Evolutionary conservation across 2,329 filamentous ascomycete genomes (phyloP).

Genomic region (Clonostachys sp.): DNA sequence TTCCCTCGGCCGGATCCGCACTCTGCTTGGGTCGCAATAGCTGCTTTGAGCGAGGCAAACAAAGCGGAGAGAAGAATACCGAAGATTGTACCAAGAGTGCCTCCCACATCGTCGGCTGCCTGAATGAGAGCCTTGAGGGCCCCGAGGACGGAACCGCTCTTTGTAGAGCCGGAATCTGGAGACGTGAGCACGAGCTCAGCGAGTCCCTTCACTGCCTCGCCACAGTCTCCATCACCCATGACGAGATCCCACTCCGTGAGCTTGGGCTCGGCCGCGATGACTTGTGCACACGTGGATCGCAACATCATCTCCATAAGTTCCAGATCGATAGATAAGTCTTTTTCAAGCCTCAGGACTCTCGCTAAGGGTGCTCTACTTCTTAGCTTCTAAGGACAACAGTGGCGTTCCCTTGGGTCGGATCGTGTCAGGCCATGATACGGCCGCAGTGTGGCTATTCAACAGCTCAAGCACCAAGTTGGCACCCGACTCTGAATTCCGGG

Average conservation of each 20-base stretch:
- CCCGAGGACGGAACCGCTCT: slow-evolving; percentile 19
- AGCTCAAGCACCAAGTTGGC: slow-evolving; percentile 35
- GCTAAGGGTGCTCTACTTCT: too few species aligned
- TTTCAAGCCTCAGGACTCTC: background rate
- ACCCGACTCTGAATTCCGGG: slow-evolving; percentile 10
- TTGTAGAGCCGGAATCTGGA: slow-evolving; percentile 16
- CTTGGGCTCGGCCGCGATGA: slow-evolving; percentile 23
- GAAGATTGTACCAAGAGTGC: slow-evolving; percentile 23
- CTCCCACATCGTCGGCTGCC: slow-evolving; percentile 32
- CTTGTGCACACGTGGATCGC: slow-evolving; percentile 20
- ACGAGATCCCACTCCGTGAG: slow-evolving; percentile 25
- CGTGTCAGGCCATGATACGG: slow-evolving; percentile 41
- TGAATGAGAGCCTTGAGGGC: slow-evolving; percentile 36
- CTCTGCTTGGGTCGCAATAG: slow-evolving; percentile 2
- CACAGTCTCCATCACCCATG: slow-evolving; percentile 17
- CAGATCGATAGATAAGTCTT: slow-evolving; percentile 13
- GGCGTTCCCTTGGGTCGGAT: background rate
- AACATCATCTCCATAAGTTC: slow-evolving; percentile 14
- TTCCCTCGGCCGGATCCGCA: background rate
- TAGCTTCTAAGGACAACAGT: background rate
- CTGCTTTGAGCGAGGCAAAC: slow-evolving; percentile 26
- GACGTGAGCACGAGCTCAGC: slow-evolving; percentile 16
- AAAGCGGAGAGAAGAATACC: slow-evolving; percentile 31
- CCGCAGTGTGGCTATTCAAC: slow-evolving; percentile 43
- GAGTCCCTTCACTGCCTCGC: slow-evolving; percentile 21